Conservation (phyloP, 441 rosid genomes). For the Brassica hybrid region DNA sequence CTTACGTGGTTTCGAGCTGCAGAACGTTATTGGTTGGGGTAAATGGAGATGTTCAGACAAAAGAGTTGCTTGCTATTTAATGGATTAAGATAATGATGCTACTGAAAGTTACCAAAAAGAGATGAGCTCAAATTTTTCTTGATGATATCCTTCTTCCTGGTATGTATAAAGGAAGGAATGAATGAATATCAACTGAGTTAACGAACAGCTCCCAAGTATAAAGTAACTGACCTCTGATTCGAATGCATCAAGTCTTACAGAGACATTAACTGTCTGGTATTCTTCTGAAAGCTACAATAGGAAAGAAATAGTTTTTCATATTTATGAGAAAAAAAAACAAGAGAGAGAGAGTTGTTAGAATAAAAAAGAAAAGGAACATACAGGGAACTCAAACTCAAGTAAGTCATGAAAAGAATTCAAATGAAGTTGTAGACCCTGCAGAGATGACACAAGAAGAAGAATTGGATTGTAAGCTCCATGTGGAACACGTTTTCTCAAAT, state of each 20-base stretch:
- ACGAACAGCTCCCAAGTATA: slow-evolving; percentile 12
- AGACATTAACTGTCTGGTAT: slow-evolving; percentile 74
- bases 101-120: slow-evolving; percentile 64
- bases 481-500: slow-evolving; percentile 5
- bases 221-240: slow-evolving; percentile 67
- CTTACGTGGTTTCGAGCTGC: slow-evolving; percentile 68
- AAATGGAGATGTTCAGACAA: background rate
- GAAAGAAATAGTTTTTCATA: slow-evolving; percentile 28
- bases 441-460: slow-evolving; percentile 39
- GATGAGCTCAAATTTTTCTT: slow-evolving; percentile 57
- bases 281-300: slow-evolving; percentile 71
- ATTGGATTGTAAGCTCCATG: slow-evolving; percentile 31
- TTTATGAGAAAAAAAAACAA: slow-evolving; percentile 25
- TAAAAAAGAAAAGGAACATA: slow-evolving; percentile 51
- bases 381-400: slow-evolving; percentile 84
- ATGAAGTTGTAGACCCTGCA: slow-evolving; percentile 86
- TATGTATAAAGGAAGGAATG: slow-evolving; percentile 35
- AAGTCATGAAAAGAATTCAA: slow-evolving; percentile 82
- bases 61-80: slow-evolving; percentile 3
- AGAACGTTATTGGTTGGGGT: slow-evolving; percentile 31
- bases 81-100: background rate
- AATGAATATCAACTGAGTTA: slow-evolving; percentile 33
- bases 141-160: slow-evolving; percentile 63
- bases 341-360: slow-evolving; percentile 17
- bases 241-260: slow-evolving; percentile 73